phyloP scores from a whole-genome alignment of 441 rosid species.

The California macrophylla region DNA sequence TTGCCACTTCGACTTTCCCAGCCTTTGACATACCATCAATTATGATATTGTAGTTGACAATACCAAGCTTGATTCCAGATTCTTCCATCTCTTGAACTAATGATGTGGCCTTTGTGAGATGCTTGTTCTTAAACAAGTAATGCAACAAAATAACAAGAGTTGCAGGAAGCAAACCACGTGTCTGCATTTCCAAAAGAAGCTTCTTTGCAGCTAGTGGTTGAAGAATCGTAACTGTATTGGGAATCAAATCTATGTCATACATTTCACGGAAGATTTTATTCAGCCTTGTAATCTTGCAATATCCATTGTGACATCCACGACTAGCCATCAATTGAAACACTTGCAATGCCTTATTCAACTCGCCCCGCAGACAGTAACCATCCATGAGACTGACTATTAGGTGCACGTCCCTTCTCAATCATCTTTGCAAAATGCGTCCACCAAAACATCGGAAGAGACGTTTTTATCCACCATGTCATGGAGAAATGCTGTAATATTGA shows the following conservation, averaged over 20 bases:
- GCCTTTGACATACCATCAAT: conserved; percentile 28
- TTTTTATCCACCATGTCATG: background rate
- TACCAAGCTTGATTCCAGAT: conserved; percentile 15
- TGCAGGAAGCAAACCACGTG: no score
- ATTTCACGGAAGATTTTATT: background rate
- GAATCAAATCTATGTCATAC: background rate
- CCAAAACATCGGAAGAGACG: conserved; percentile 5
- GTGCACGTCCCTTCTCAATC: conserved; percentile 20
- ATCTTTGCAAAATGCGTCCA: conserved; percentile 28
- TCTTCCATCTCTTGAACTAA: conserved; percentile 15
- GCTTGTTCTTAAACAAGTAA: conserved; percentile 21
- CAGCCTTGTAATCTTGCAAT: background rate
- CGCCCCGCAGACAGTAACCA: background rate
- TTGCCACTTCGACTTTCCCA: conserved; percentile 25
- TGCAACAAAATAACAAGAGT: conserved; percentile 13
- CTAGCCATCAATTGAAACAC: background rate
- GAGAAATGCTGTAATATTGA: conserved; percentile 2
- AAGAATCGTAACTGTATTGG: background rate
- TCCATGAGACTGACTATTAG: background rate
- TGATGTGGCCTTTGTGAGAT: conserved; percentile 9
- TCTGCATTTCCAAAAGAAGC: no score
- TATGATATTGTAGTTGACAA: conserved; percentile 19
- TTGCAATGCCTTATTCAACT: background rate
- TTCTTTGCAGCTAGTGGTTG: no score
- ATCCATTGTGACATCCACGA: background rate